Base-by-base conservation (phyloP, 257 asterid species). In the Petrea volubilis region DNA sequence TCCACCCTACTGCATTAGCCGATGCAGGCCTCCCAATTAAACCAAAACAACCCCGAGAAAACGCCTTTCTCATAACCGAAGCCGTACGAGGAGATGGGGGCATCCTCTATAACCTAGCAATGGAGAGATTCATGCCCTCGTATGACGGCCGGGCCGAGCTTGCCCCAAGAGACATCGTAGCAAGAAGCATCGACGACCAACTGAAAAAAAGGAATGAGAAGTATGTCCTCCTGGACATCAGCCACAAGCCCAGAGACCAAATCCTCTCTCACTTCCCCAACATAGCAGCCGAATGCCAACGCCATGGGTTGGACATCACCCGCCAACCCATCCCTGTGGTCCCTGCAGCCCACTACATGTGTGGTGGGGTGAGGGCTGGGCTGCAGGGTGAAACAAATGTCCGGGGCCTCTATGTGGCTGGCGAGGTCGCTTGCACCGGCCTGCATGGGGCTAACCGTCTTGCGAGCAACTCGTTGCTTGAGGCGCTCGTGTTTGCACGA, bases 291-390 rank as follows among this genome's bases (percentile, higher is more conserved):
- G 99, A 95, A 79, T 95, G 99, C 66, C 92, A 90, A 77, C 73
- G 44, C n/a, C 65, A 88, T 41, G 99, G 99, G 41, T 50, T 95
- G 33, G 99, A 95, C 92, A 95, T 95, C 38, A 95, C 97, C 43
- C 71, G 33, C n/a, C 86, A 88, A 52, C 96, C 96, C 0, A 95
- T 95, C 71, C 99, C 99, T 0, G 99, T 95, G 10, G 95, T 95
- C 51, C 99, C 99, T 1, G 99, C 99, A 0, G 99, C 99, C 27
- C 99, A 95, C 57, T 95, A 95, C 92, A 95, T 95, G 98, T 95
- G 99, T 7, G 99, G 99, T 7, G 99, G 99, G 24, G 98, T 95
- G 15, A 95, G 96, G 5, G 99, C 99, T 0, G 97, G 98, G 14
- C 98, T 95, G 20, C 82, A 87, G 13, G 99, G 98, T 21, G 99